Base-by-base conservation (phyloP, 257 asterid species). In the Rauvolfia tetraphylla region DNA sequence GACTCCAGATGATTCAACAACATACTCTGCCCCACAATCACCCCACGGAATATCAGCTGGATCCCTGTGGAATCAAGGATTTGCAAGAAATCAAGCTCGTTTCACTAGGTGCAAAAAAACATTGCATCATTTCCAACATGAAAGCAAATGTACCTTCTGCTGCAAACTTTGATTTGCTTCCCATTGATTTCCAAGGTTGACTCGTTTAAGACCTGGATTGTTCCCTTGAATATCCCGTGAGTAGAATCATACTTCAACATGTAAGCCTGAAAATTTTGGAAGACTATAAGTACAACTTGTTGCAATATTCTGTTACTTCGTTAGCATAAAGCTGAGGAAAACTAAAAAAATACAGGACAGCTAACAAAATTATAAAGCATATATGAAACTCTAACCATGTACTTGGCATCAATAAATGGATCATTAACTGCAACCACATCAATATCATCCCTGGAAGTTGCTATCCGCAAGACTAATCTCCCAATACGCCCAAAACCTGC, bases 401-500 rank as follows among this genome's bases (percentile, higher is more conserved):
- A 95, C 79, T 87, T 89, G 41, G 96, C 97, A 79, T 93, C 98
- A 75, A 95, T 85, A 75, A 95, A 95, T 75, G 99, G 99, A 86
- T 95, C 99, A 72, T 95, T 95, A 29, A 95, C 97, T 36, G 99
- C 97, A 71, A 95, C 97, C 80, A 95, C 98, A 6, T 95, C 98
- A 42, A 95, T 91, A 82, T 95, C 98, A 85, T 91, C 92, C 84
- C 99, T 91, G 80, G 83, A 86, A 80, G 95, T 88, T 73, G 98
- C 98, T 75, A 95, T 83, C 63, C 99, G 91, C 78, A 95, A 82
- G 31, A 95, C 93, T 68, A 95, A 85, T 83, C 99, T 90, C 61
- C 99, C 99, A 75, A 95, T 95, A 51, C 99, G 97, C 58, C 99
- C 99, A 84, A 95, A 95, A 73, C 99, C 99, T 95, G 83, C 86